These are phyloP conservation scores for Ceriops zippeliana DNA, from an alignment of 345 rosid species.

Conservation along the genomic window DNA sequence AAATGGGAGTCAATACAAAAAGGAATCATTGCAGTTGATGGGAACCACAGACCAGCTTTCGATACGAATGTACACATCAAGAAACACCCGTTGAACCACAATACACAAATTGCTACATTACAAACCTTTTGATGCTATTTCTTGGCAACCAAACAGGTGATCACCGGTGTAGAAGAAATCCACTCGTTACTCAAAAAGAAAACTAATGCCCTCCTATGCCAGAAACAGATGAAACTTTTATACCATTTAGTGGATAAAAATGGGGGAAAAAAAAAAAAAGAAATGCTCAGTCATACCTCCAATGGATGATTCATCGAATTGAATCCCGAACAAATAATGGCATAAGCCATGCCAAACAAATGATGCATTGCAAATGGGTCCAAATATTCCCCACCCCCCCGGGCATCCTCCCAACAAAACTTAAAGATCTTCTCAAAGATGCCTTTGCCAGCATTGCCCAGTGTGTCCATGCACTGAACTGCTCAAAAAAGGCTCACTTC, in stretches of 20 bases:
- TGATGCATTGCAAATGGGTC: neutral
- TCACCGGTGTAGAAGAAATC: neutral
- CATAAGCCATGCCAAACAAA: too few relatives aligned
- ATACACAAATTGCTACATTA: conserved; percentile 4
- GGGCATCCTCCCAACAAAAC: neutral
- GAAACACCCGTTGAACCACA: neutral
- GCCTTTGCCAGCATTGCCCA: conserved; percentile 2
- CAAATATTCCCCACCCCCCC: neutral
- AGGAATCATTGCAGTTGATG: too few relatives aligned
- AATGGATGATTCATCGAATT: neutral
- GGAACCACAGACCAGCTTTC: too few relatives aligned
- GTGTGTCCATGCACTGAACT: neutral
- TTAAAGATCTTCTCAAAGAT: neutral
- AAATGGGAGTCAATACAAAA: too few relatives aligned
- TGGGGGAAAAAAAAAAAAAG: neutral
- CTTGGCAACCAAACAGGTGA: neutral
- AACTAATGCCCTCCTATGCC: conserved; percentile 4
- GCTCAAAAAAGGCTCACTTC: neutral
- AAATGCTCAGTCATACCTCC: neutral
- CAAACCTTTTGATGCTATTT: neutral
- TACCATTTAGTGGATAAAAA: conserved; percentile 3
- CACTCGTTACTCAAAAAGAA: neutral
- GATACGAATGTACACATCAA: neutral
- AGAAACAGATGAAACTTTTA: conserved; percentile 2
- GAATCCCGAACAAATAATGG: too few relatives aligned